phyloP scores from a whole-genome alignment of 176 grass and related monocot genomes.

The Miscanthus lutarioriparius region DNA sequence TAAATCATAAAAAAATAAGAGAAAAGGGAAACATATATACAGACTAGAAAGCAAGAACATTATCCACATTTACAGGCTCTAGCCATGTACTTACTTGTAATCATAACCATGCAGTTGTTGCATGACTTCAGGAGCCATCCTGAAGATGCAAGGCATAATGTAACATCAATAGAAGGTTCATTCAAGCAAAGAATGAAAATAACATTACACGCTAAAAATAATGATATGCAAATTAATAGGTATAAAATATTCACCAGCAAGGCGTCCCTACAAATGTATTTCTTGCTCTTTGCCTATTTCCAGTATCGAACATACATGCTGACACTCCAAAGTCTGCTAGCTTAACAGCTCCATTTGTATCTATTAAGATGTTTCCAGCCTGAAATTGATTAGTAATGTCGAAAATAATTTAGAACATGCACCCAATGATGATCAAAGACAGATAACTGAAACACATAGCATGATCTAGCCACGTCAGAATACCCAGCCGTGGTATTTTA shows the following conservation, averaged over 20 bases:
- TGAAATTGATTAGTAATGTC: conserved; percentile 59
- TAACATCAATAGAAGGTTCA: conserved; percentile 35
- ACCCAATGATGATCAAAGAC: conserved; percentile 7
- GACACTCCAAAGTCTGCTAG: conserved; percentile 96
- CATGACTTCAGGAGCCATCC: conserved; percentile 99
- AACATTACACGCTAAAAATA: conserved; percentile 12
- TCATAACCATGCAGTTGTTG: conserved; percentile 99
- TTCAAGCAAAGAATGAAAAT: conserved; percentile 28
- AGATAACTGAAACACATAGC: conserved; percentile 21
- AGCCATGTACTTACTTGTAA: conserved; percentile 73
- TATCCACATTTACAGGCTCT: conserved; percentile 33
- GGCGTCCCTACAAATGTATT: conserved; percentile 99
- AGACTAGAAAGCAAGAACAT: conserved; percentile 15
- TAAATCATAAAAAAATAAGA: conserved; percentile 9
- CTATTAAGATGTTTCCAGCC: conserved; percentile 98
- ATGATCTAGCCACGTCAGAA: neutral
- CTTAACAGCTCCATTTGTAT: conserved; percentile 92
- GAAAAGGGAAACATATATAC: conserved; percentile 1
- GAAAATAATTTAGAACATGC: conserved; percentile 48
- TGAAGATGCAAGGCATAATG: conserved; percentile 41
- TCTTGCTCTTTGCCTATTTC: conserved; percentile 88
- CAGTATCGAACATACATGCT: conserved; percentile 95
- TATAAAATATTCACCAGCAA: conserved; percentile 65
- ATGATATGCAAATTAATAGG: conserved; percentile 27
- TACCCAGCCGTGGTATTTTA: neutral